A percentile compares a stretch with the other conserved stretches of the same genome.
phyloP scores from a whole-genome alignment of 202 grass and related monocot species.

The Elaeis oleifera region DNA sequence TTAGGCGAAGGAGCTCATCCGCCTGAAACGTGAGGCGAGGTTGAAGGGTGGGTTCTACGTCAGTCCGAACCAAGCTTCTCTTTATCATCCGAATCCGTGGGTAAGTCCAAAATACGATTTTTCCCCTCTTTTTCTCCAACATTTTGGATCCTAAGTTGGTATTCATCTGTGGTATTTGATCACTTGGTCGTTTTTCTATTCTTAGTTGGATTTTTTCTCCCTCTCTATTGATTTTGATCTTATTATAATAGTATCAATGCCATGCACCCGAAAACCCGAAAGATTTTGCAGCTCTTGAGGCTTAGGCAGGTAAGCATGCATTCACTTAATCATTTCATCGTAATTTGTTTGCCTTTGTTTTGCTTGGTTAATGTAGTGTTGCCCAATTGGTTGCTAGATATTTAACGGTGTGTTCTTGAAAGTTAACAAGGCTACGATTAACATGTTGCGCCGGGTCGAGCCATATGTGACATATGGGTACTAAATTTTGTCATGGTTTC shows the following conservation, averaged over 20 bases:
- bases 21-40: conserved; percentile 13
- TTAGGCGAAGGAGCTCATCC: conserved; percentile 11
- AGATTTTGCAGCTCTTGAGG: conserved; percentile 14
- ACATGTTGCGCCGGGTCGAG: conserved; percentile 6
- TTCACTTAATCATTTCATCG: too few relatives aligned
- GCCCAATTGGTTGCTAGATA: not conserved
- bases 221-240: not conserved
- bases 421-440: conserved; percentile 9
- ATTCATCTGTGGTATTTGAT: too few relatives aligned
- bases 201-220: too few relatives aligned
- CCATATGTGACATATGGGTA: conserved; percentile 17
- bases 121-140: too few relatives aligned
- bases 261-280: conserved; percentile 6
- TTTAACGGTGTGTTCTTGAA: conserved; percentile 15
- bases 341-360: too few relatives aligned
- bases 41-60: conserved; percentile 17
- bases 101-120: not conserved
- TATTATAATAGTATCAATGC: conserved; percentile 6
- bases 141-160: too few relatives aligned
- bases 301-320: not conserved
- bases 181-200: too few relatives aligned
- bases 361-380: not conserved
- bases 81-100: conserved; percentile 14
- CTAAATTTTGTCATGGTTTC: not conserved
- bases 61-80: conserved; percentile 4